Conservation (phyloP, 192 early-diverging fungal species). For the Entomortierella lignicola region DNA sequence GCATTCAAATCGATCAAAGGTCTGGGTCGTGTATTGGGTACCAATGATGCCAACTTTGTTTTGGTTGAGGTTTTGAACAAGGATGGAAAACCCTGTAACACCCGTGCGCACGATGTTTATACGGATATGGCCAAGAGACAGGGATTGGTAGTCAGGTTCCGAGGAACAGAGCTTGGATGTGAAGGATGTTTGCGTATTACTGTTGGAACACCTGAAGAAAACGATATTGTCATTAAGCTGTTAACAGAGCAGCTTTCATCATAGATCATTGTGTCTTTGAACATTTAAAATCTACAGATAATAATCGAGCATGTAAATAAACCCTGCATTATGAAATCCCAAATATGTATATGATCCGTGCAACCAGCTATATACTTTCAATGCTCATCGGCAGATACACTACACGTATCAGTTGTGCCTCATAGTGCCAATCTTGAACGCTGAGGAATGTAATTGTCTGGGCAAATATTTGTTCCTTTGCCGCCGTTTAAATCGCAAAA, state of each 20-base stretch:
- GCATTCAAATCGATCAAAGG: conserved; percentile 71
- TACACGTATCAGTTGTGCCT: too few species aligned
- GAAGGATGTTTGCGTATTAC: conserved; percentile 94
- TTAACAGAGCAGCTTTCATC: conserved; percentile 55
- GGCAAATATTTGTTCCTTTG: too few species aligned
- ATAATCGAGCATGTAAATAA: too few species aligned
- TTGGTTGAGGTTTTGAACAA: conserved; percentile 82
- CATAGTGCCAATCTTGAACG: too few species aligned
- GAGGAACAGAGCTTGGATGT: conserved; percentile 94
- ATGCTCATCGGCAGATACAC: too few species aligned
- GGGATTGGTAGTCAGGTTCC: conserved; percentile 94
- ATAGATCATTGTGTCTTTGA: too few species aligned
- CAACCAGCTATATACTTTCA: too few species aligned
- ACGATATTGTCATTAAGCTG: conserved; percentile 70
- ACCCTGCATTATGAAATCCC: too few species aligned
- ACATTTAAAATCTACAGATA: too few species aligned
- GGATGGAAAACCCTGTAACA: conserved; percentile 70
- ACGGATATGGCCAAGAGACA: conserved; percentile 83
- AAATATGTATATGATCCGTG: too few species aligned
- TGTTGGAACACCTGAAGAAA: conserved; percentile 90
- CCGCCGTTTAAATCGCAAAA: too few species aligned
- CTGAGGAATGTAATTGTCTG: too few species aligned
- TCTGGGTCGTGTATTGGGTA: conserved; percentile 83
- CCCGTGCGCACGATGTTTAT: conserved; percentile 80
- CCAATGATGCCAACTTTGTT: conserved; percentile 96